These are phyloP conservation scores for Botryotinia convoluta DNA, from an alignment of 2,329 filamentous ascomycete genomes.

Conservation along the genomic window DNA sequence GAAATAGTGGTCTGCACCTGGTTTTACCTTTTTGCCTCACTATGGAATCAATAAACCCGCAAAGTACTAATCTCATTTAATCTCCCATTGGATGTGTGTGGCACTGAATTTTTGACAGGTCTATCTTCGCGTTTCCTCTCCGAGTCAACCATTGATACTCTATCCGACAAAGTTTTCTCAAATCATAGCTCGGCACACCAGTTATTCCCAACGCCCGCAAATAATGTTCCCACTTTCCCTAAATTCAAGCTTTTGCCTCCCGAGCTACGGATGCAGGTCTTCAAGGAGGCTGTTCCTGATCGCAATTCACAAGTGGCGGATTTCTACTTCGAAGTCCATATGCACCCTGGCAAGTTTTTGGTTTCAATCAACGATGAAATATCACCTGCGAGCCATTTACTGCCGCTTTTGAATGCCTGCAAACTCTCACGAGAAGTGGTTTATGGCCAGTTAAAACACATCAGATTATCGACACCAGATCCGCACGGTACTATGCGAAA, in stretches of 20 bases:
- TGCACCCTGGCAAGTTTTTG: rapidly evolving
- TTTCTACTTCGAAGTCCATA: neutral
- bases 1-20: neutral
- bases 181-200: neutral
- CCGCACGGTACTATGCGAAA: neutral
- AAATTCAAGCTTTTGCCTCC: neutral
- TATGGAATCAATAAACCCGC: neutral
- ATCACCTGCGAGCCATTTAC: neutral
- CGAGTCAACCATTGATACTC: neutral
- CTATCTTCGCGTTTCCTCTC: too few relatives aligned
- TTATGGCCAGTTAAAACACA: neutral
- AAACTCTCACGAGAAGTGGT: neutral
- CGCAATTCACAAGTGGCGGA: neutral
- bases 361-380: neutral
- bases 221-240: neutral
- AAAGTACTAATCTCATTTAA: neutral
- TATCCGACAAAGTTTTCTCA: neutral
- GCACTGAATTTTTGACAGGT: neutral
- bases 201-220: neutral
- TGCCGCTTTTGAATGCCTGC: neutral
- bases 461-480: neutral
- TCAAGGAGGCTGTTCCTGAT: neutral
- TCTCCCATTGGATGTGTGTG: neutral
- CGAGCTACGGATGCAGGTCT: neutral
- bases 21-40: neutral